Conservation (phyloP, 1,284 basidiomycete genomes). For the Crucibulum parvulum region DNA sequence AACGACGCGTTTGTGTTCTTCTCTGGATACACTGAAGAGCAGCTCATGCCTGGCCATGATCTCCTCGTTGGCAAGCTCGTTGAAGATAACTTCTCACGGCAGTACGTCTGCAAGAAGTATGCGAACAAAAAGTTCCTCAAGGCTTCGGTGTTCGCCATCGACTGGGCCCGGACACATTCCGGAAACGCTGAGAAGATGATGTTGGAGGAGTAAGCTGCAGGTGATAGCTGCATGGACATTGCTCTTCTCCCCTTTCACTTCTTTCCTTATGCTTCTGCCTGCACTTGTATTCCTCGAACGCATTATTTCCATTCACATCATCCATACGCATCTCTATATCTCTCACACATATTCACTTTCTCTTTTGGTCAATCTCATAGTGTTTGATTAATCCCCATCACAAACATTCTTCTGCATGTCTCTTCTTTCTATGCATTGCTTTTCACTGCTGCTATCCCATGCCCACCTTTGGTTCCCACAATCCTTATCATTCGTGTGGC, state of each 20-base stretch:
- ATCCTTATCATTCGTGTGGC: background rate
- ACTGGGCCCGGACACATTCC: conserved; percentile 64
- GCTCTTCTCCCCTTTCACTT: background rate
- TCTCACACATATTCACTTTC: background rate
- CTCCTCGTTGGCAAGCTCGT: conserved; percentile 87
- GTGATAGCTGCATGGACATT: conserved; percentile 17
- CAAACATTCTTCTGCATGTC: conserved; percentile 15
- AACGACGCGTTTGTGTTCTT: conserved; percentile 93
- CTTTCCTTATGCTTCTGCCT: background rate
- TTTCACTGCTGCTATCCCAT: conserved; percentile 17
- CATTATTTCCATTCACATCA: conserved; percentile 3
- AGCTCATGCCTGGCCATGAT: conserved; percentile 85
- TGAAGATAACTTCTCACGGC: conserved; percentile 82
- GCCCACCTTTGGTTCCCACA: conserved; percentile 2
- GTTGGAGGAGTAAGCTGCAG: conserved; percentile 48
- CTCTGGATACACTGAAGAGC: conserved; percentile 91
- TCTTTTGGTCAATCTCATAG: conserved; percentile 9
- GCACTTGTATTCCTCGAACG: background rate
- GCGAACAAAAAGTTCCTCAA: conserved; percentile 97
- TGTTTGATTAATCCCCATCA: conserved; percentile 7
- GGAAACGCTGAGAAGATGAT: conserved; percentile 53
- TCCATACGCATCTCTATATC: conserved; percentile 16
- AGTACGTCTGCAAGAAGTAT: conserved; percentile 97
- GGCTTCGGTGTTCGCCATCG: conserved; percentile 76
- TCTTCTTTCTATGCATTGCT: conserved; percentile 17